Evolutionary conservation across 192 early-diverging fungal genomes (phyloP), one percentile per base, ranked within the genome.

Genomic region (Entomortierella lignicola): DNA sequence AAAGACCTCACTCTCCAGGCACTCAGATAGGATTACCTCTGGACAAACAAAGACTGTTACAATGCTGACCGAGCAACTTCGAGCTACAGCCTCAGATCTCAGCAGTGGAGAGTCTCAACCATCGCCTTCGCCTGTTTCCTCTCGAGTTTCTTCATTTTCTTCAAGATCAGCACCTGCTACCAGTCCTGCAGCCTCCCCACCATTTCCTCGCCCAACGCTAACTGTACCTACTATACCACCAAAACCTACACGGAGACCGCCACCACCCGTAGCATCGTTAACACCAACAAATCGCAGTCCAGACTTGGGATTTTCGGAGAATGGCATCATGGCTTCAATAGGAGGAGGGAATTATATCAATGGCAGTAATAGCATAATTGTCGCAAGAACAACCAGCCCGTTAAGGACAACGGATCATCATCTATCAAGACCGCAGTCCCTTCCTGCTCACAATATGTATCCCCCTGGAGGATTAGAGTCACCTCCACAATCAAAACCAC

Each of bases 201-300:
- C 63, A 21, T 72, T 27, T n/a, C 37, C 21, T 39, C 57, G 43
- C 32, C 60, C 27, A 48, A 25, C 50, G 54, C 20, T 66, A 26
- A 58, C 74, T 10, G 71, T 77, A 3, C 85, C 85, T 1, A 73
- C 85, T 37, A 51, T 89, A 48, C 88, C 88, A 39, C 88, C 88
- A 29, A 89, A 89, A 72, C 87, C 87, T 3, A 80, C 77, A 6
- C 65, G 85, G 32, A 72, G 80, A 23, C 71, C 68, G 8, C 65
- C 74, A 10, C 64, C 39, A 32, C 71, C 79, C 10, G 23, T 62
- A 15, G 30, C 37, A n/a, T 55, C 79, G 2, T 56, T 70, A 0
- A 52, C 63, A 4, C 72, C 77, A 42, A 61, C 69, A 26, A 84
- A 56, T 30, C 64, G 72, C 18, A 80, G 57, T 50, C 69, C 77